Percentiles rank a stretch among this genome's conserved stretches.
phyloP scores from a whole-genome alignment of 768 basidiomycete species.

The Hypholoma fasciculare region DNA sequence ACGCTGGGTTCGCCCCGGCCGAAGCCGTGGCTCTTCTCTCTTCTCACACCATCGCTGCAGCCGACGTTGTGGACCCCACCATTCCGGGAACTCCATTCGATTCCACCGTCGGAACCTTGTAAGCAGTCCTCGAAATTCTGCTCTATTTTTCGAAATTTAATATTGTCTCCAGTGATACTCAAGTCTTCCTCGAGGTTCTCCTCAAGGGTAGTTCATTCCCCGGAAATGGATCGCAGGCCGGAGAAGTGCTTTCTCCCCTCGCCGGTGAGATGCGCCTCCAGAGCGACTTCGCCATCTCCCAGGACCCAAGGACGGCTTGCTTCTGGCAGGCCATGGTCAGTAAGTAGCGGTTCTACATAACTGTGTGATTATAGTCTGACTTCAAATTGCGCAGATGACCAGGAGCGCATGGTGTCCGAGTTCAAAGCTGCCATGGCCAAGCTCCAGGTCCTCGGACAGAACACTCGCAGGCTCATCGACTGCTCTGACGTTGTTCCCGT shows the following conservation, averaged over 20 bases:
- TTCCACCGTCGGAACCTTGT: slow-evolving; percentile 29
- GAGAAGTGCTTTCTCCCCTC: slow-evolving; percentile 33
- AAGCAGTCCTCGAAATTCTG: neutral
- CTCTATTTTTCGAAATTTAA: neutral
- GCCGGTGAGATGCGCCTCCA: slow-evolving; percentile 39
- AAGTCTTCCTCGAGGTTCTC: slow-evolving; percentile 34
- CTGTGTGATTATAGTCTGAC: neutral
- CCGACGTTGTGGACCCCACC: slow-evolving; percentile 24
- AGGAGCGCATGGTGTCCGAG: slow-evolving; percentile 17
- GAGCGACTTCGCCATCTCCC: slow-evolving; percentile 29
- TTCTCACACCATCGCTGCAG: slow-evolving; percentile 24
- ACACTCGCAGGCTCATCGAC: slow-evolving; percentile 28
- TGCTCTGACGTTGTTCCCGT: slow-evolving; percentile 32
- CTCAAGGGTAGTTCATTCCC: slow-evolving; percentile 19
- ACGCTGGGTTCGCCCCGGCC: slow-evolving; percentile 23
- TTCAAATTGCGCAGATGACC: slow-evolving; percentile 15
- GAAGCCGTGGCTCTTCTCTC: slow-evolving; percentile 24
- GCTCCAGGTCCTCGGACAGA: slow-evolving; percentile 30
- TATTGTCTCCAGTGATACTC: slow-evolving; percentile 23
- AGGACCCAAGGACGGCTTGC: slow-evolving; percentile 20
- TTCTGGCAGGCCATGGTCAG: slow-evolving; percentile 21
- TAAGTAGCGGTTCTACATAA: neutral
- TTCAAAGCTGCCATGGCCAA: slow-evolving; percentile 34
- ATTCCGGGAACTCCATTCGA: slow-evolving; percentile 33
- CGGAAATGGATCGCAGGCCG: slow-evolving; percentile 16